A percentile compares a stretch with the other conserved stretches of the same genome.
phyloP scores from a whole-genome alignment of 1,139 yeast genomes.

The Blastobotrys capitulatus region DNA sequence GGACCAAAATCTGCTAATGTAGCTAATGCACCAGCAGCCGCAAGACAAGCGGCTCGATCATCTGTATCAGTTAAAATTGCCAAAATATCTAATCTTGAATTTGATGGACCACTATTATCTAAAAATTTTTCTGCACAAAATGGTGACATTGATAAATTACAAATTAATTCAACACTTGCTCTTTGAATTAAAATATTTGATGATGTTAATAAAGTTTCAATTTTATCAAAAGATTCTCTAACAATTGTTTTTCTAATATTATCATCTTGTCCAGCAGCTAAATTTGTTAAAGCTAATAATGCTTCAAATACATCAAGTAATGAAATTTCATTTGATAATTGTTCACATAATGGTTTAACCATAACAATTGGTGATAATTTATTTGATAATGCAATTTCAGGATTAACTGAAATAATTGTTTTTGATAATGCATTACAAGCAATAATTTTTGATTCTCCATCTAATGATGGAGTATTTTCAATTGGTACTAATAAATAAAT shows the following conservation, averaged over 20 bases:
- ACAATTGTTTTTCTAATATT: slow-evolving; percentile 34
- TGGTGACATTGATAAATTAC: slow-evolving; percentile 36
- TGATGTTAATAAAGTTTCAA: slow-evolving; percentile 36
- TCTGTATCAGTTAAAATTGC: slow-evolving; percentile 31
- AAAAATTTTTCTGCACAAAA: slow-evolving; percentile 35
- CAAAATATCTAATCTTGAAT: slow-evolving; percentile 28
- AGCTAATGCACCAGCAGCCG: slow-evolving; percentile 40
- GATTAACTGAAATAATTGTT: slow-evolving; percentile 34
- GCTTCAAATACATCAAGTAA: slow-evolving; percentile 42
- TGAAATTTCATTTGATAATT: slow-evolving; percentile 28
- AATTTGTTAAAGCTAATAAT: slow-evolving; percentile 44
- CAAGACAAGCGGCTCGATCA: slow-evolving; percentile 32
- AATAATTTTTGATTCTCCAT: slow-evolving; percentile 17
- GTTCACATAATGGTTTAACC: slow-evolving; percentile 30
- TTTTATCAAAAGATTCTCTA: slow-evolving; percentile 35
- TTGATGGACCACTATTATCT: slow-evolving; percentile 28
- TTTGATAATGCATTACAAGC: slow-evolving; percentile 35
- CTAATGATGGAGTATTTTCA: slow-evolving; percentile 12
- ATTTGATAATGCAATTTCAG: slow-evolving; percentile 32
- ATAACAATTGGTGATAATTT: slow-evolving; percentile 32
- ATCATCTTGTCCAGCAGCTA: slow-evolving; percentile 39
- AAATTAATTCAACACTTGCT: slow-evolving; percentile 36
- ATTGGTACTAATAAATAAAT: slow-evolving; percentile 27
- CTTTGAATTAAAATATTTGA: slow-evolving; percentile 34
- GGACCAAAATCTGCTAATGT: slow-evolving; percentile 36